Evolutionary conservation across 2,329 filamentous ascomycete species (phyloP), one percentile per base, ranked within the genome.

Genomic region (Alternaria longipes): DNA sequence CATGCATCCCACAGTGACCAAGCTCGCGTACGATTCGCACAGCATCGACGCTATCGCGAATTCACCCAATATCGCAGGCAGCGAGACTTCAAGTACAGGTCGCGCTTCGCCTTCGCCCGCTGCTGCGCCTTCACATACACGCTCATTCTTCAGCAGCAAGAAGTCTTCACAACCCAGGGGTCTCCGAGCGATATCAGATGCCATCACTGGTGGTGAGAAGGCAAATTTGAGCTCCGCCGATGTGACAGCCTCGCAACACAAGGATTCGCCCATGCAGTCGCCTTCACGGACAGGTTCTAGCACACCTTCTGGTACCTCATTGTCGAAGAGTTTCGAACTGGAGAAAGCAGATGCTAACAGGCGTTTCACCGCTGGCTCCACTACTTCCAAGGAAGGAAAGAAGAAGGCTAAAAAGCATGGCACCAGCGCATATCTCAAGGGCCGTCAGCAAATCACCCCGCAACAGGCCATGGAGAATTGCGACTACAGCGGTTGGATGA

Each of bases 401-500:
- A 75, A 72, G 58, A 76, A 75, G 63, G 94, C 94, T 80, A 88
- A 89, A 53, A 99, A 99, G 82, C 96, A 98, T 77, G 90, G 93
- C 59, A 99, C 95, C 0, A 97, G 94, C 73, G 95, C 95, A 1
- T 99, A 98, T 79, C 92, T 90, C 18, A 90, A 92, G 30, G 95
- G 95, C 0, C 82, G 98, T 41, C 86, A 91, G 69, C 93, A 94
- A 79, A 91, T 94, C 62, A 82, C 87, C 0, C 95, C 95, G 0
- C 84, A 89, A 56, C 92, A 97, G 75, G 93, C 94, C 62, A 95
- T 97, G 79, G 83, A 89, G 63, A 89, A 88, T 63, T 94, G 93
- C 56, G 94, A 99, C 74, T 98, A 97, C 78, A 94, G 90, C 72
- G 95, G 95, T 1, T 99, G 95, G 95, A 99, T 99, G 95, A 98